Percentiles rank a stretch among this genome's conserved stretches.
Conservation (phyloP, 805 yeast species). For the Suhomyces sp. region DNA sequence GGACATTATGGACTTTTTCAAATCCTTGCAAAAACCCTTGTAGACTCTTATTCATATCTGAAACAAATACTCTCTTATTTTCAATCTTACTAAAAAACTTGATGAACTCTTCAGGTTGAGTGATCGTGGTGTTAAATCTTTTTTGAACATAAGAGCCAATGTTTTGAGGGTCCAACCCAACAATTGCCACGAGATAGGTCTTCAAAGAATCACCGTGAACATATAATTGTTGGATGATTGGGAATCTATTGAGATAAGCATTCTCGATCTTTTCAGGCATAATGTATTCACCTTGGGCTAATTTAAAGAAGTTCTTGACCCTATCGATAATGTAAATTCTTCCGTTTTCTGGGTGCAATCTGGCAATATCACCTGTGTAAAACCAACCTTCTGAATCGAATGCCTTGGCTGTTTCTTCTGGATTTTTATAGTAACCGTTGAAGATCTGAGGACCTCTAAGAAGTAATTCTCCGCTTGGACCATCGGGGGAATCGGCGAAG, state of each 20-base stretch:
- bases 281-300: constrained; percentile 55
- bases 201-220: constrained; percentile 64
- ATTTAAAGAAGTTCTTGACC: constrained; percentile 75
- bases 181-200: constrained; percentile 56
- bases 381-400: constrained; percentile 62
- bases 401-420: constrained; percentile 52
- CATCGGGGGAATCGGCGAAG: constrained; percentile 32
- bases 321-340: constrained; percentile 65
- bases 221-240: constrained; percentile 52
- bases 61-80: constrained; percentile 21
- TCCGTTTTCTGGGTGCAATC: constrained; percentile 48
- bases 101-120: constrained; percentile 11
- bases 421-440: constrained; percentile 53
- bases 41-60: constrained; percentile 22
- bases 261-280: constrained; percentile 78
- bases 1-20: constrained; percentile 35
- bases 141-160: constrained; percentile 10
- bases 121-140: constrained; percentile 11
- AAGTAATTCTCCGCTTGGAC: constrained; percentile 59
- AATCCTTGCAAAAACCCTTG: constrained; percentile 24
- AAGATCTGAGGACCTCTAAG: constrained; percentile 67
- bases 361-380: constrained; percentile 62
- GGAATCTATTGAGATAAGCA: constrained; percentile 52
- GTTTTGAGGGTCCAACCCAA: constrained; percentile 57
- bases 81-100: constrained; percentile 15